Base-by-base conservation (phyloP, 129 eudicot species). In the Logfia minima region DNA sequence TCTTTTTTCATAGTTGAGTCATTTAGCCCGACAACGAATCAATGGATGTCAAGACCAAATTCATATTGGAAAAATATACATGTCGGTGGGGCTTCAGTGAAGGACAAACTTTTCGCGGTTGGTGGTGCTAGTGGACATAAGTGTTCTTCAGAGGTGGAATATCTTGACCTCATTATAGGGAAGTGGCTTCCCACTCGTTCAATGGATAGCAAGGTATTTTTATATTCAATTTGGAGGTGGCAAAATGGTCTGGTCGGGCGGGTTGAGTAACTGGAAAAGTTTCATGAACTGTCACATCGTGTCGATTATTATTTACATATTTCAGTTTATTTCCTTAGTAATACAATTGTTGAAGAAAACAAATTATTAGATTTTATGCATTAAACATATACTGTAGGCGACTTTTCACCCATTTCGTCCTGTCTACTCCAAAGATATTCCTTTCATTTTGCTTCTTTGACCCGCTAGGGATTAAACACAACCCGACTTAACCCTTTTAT, bases 181-280 rank as follows among this genome's bases (percentile, higher is more conserved):
- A 84, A 63, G 24, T 93, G 97, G 98, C 79, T 87, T 32, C 75
- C 60, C 48, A 71, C 81, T 32, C 84, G 13, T 29, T 67, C 96
- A 61, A 93, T 93, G 98, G 77, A 75, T 29, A 79, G 82, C 67
- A 85, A 87, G 98, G 98, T 93, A 72, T 53, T 17, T 16, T 64
- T 10, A 14, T 63, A 28, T 59, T 19, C 41, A n/a, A 5, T 58
- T 61, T 23, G 14, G 66, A 61, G 66, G 66, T 24, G 53, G 32
- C 14, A 48, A 53, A 65, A 43, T 43, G 51, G 51, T 43, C 16
- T 43, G 51, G 51, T 43, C 10, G 51, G 53, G 75, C 18, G 39
- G 58, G 48, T 35, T 28, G 59, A 34, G 68, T 60, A 43, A 43
- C 51, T 9, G 3, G 51, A 43, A 43, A 43, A 43, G 5, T 4